Conservation (phyloP, 768 basidiomycete genomes). For the Boletus rubropictus region DNA sequence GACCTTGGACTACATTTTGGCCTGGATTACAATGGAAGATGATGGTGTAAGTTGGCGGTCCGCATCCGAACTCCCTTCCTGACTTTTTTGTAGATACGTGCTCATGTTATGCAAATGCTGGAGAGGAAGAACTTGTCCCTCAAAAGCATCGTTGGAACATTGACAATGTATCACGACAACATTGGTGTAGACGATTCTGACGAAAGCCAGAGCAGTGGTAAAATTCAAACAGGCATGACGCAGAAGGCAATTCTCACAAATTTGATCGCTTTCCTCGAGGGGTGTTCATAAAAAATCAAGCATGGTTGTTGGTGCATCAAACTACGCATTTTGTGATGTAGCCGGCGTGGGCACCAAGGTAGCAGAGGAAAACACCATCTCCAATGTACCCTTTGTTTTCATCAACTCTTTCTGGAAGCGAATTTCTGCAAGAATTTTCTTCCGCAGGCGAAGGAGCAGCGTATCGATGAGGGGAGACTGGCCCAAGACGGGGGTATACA, state of each 20-base stretch:
- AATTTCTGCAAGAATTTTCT: constrained; percentile 81
- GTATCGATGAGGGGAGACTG: constrained; percentile 91
- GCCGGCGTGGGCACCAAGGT: constrained; percentile 28
- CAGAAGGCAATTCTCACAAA: constrained; percentile 66
- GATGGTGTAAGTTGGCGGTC: constrained; percentile 67
- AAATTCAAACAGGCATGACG: constrained; percentile 38
- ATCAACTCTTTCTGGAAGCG: constrained; percentile 83
- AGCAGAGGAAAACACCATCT: constrained; percentile 77
- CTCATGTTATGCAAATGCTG: constrained; percentile 73
- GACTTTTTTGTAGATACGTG: constrained; percentile 53
- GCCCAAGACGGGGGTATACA: constrained; percentile 88
- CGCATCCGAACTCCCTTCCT: background rate
- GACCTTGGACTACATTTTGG: constrained; percentile 88
- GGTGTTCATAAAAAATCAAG: constrained; percentile 16
- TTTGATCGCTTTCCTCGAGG: constrained; percentile 58
- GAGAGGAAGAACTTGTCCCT: constrained; percentile 66
- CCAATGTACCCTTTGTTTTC: constrained; percentile 79
- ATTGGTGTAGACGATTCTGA: constrained; percentile 49
- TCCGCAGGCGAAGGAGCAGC: constrained; percentile 72
- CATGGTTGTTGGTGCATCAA: constrained; percentile 1
- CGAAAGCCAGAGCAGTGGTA: constrained; percentile 20
- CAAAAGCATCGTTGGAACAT: constrained; percentile 61
- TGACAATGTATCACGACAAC: constrained; percentile 69
- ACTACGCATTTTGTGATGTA: constrained; percentile 14
- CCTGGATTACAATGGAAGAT: constrained; percentile 97